Evolutionary conservation across 352 stramenopile species (phyloP).

Genomic region (Blastocystis sp.): DNA sequence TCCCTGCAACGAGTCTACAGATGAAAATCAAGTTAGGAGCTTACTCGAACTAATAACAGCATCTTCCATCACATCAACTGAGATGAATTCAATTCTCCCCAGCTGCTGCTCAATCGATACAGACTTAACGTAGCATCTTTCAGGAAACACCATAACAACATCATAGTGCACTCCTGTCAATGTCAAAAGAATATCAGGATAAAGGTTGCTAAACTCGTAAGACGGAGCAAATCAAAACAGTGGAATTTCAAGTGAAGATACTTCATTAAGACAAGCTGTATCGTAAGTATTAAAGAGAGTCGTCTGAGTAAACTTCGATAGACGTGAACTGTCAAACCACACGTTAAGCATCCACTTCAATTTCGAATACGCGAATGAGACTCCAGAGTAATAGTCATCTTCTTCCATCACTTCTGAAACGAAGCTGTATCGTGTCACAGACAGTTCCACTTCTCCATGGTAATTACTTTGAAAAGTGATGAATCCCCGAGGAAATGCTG

Average conservation of each 20-base stretch:
- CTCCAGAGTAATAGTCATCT: not conserved
- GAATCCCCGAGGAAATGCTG: not conserved
- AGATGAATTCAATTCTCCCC: too few relatives aligned
- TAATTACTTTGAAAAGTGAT: not conserved
- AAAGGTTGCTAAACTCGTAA: too few relatives aligned
- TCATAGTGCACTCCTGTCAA: not conserved
- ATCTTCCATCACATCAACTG: too few relatives aligned
- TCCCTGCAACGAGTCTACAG: too few relatives aligned
- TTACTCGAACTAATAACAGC: too few relatives aligned
- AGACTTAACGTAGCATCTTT: not conserved
- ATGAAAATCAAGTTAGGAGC: too few relatives aligned
- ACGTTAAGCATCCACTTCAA: not conserved
- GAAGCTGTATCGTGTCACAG: not conserved
- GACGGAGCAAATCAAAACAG: too few relatives aligned
- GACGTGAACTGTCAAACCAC: not conserved
- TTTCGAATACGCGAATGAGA: not conserved
- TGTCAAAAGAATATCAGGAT: too few relatives aligned
- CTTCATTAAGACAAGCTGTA: not conserved
- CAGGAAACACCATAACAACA: not conserved
- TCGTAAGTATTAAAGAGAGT: not conserved
- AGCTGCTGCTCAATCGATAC: too few relatives aligned
- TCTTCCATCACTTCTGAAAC: not conserved
- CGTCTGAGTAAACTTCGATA: not conserved
- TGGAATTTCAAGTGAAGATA: too few relatives aligned
- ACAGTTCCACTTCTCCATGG: not conserved